Percentiles rank a stretch among this genome's conserved stretches.
Evolutionary conservation across 176 grass and related monocot species (phyloP).

Genomic region (Stipa capillata): DNA sequence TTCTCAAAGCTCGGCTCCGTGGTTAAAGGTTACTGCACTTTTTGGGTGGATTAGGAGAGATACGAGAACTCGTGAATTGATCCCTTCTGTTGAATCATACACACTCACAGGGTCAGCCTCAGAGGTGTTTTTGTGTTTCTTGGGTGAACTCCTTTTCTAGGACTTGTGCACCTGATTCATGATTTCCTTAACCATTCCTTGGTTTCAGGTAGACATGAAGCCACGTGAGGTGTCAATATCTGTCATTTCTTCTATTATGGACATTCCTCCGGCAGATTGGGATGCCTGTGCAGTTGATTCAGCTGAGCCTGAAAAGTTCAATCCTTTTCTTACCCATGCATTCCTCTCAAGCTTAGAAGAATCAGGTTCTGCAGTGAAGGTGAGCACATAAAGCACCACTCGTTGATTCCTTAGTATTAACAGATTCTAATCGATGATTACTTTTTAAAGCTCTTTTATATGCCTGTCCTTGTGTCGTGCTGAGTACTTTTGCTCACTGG

Average conservation of each 20-base stretch:
- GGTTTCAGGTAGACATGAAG: slow-evolving; percentile 23
- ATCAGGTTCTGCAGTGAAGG: slow-evolving; percentile 64
- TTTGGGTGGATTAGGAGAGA: slow-evolving; percentile 57
- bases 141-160: not conserved
- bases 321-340: slow-evolving; percentile 77
- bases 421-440: not conserved
- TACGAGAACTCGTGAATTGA: slow-evolving; percentile 32
- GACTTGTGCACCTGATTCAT: slow-evolving; percentile 3
- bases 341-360: slow-evolving; percentile 87
- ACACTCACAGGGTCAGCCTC: slow-evolving; percentile 48
- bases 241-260: slow-evolving; percentile 67
- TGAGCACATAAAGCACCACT: not conserved
- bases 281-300: slow-evolving; percentile 61
- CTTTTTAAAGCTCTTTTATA: no score
- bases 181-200: slow-evolving; percentile 13
- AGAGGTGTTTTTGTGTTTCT: slow-evolving; percentile 49
- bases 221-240: slow-evolving; percentile 38
- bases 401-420: not conserved
- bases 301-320: slow-evolving; percentile 38
- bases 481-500: not conserved
- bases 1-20: not conserved
- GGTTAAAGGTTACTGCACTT: slow-evolving; percentile 51
- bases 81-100: slow-evolving; percentile 57
- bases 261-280: slow-evolving; percentile 59
- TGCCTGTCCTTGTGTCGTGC: not conserved